phyloP scores from a whole-genome alignment of 2,329 filamentous ascomycete genomes.

The Diaporthe caulivora region DNA sequence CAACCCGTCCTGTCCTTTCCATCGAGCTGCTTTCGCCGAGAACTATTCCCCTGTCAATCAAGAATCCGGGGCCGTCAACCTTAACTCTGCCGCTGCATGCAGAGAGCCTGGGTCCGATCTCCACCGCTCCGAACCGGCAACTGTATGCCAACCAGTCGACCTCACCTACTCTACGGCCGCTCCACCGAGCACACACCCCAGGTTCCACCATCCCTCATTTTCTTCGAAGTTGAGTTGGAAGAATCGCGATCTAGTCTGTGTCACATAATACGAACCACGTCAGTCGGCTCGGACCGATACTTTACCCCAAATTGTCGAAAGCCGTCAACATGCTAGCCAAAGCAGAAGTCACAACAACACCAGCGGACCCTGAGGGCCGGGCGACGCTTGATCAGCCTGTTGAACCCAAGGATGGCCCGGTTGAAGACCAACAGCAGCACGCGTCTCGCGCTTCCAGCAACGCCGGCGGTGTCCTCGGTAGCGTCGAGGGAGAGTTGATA shows the following conservation, averaged over 20 bases:
- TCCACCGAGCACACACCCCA: not conserved
- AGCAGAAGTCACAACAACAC: not conserved
- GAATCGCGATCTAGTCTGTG: constrained; percentile 1
- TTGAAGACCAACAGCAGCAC: not conserved
- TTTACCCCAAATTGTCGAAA: not conserved
- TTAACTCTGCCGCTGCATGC: constrained; percentile 22
- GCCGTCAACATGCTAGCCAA: constrained; percentile 6
- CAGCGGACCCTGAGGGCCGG: not conserved
- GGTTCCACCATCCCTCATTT: constrained; percentile 10
- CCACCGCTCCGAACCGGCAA: constrained; percentile 1
- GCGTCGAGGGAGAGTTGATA: constrained; percentile 15
- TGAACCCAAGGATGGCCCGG: not conserved
- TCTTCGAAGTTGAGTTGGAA: not conserved
- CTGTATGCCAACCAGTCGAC: constrained; percentile 5
- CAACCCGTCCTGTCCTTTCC: not conserved
- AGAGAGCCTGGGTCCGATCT: constrained; percentile 15
- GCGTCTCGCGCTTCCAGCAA: constrained; percentile 3
- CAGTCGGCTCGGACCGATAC: not conserved
- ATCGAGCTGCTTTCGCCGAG: not conserved
- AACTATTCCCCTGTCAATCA: constrained; percentile 6
- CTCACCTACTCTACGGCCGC: constrained; percentile 1
- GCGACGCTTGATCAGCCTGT: not conserved
- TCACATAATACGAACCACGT: not conserved
- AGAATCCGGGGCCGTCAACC: constrained; percentile 15
- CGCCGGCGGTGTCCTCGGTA: not conserved